Evolutionary conservation across 129 eudicot genomes (phyloP).

Genomic region (Deinandra increscens): DNA sequence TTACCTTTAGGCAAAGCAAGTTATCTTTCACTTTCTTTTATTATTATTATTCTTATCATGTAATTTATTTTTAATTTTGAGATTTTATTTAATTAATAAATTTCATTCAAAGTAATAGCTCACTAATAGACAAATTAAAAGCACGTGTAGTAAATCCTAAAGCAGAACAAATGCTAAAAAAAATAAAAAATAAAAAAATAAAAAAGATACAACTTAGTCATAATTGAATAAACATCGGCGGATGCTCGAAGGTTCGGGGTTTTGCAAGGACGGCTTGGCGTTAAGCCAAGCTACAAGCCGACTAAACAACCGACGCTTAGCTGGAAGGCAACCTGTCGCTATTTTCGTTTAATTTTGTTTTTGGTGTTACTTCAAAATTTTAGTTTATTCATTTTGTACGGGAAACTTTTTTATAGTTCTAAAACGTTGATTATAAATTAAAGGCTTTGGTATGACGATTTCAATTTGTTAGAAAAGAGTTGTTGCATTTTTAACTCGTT

Average conservation of each 20-base stretch:
- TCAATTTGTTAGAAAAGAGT: too few relatives aligned
- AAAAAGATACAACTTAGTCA: too few relatives aligned
- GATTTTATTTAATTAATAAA: too few relatives aligned
- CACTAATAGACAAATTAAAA: conserved; percentile 29
- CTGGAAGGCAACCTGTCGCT: conserved; percentile 36
- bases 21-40: conserved; percentile 32
- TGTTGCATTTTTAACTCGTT: too few relatives aligned
- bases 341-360: conserved; percentile 1
- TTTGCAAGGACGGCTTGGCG: conserved; percentile 20
- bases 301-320: conserved; percentile 16
- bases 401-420: neutral
- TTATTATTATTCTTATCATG: neutral
- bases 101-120: neutral
- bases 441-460: too few relatives aligned
- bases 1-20: conserved; percentile 41
- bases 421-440: neutral
- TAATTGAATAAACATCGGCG: conserved; percentile 21
- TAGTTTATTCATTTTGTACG: neutral
- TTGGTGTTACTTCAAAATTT: neutral
- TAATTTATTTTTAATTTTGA: neutral
- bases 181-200: too few relatives aligned
- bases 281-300: conserved; percentile 27
- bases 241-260: conserved; percentile 26
- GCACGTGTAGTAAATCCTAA: conserved; percentile 32
- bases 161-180: neutral